These are phyloP conservation scores for Microdochium trichocladiopsis DNA, from an alignment of 2,329 filamentous ascomycete genomes.

Conservation along the genomic window DNA sequence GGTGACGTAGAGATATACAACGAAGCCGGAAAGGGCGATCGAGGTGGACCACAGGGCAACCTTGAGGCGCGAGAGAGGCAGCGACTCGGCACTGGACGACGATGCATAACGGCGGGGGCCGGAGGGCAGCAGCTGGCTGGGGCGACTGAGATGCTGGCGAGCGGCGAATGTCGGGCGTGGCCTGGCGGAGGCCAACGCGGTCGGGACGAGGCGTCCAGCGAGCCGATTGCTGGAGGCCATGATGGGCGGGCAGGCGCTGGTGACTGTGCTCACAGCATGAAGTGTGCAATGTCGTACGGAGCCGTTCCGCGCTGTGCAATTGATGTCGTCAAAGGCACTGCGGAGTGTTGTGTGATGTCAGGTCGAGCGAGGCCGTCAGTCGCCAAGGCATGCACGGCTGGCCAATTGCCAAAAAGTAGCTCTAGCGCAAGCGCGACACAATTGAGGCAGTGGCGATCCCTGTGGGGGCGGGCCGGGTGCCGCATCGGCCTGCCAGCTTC, in stretches of 20 bases:
- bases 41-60: constrained; percentile 31
- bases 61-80: constrained; percentile 23
- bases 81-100: constrained; percentile 15
- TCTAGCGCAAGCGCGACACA: too few species aligned
- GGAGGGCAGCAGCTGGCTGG: background rate
- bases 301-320: background rate
- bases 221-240: background rate
- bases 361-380: too few species aligned
- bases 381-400: too few species aligned
- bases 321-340: too few species aligned
- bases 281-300: background rate
- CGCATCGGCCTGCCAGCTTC: too few species aligned
- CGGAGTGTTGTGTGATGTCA: too few species aligned
- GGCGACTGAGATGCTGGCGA: background rate
- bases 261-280: background rate
- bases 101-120: constrained; percentile 15
- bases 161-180: background rate
- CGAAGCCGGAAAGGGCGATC: constrained; percentile 31
- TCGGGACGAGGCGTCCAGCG: background rate
- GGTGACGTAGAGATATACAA: constrained; percentile 62
- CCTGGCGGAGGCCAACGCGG: background rate
- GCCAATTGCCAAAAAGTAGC: too few species aligned
- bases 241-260: background rate
- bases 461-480: too few species aligned
- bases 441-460: too few species aligned